These are phyloP conservation scores for Cyclotella choctawhatcheeana DNA, from an alignment of 108 stramenopile species.

Conservation along the genomic window DNA sequence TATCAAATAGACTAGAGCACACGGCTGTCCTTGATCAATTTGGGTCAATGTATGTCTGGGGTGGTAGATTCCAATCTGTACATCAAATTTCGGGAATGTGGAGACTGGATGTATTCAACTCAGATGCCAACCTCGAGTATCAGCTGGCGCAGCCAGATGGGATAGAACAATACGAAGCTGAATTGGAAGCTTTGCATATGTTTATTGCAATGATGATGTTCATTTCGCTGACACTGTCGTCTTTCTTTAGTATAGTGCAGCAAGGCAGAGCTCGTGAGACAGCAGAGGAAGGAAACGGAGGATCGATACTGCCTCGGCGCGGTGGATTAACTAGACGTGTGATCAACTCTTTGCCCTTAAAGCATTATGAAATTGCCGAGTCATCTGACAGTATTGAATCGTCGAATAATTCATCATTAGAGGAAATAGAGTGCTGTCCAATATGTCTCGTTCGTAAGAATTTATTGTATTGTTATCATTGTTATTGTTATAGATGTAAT, in stretches of 20 bases:
- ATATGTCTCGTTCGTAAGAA: conserved; percentile 57
- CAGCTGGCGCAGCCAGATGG: conserved; percentile 38
- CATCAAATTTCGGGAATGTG: conserved; percentile 47
- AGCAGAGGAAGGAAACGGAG: conserved; percentile 16
- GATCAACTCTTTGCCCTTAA: conserved; percentile 49
- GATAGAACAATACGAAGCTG: conserved; percentile 43
- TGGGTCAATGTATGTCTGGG: conserved; percentile 51
- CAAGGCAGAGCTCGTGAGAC: conserved; percentile 17
- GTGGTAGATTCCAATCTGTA: conserved; percentile 44
- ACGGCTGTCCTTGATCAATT: conserved; percentile 39
- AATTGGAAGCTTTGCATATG: conserved; percentile 39
- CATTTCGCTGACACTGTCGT: conserved; percentile 38
- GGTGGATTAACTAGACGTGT: conserved; percentile 37
- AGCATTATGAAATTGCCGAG: conserved; percentile 29
- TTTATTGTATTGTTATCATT: too few relatives aligned
- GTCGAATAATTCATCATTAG: conserved; percentile 8
- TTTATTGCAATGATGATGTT: conserved; percentile 55
- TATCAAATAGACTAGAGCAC: conserved; percentile 46
- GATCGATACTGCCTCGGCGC: conserved; percentile 9
- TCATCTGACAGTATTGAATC: conserved; percentile 7
- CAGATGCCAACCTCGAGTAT: conserved; percentile 27
- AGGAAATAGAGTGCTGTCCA: conserved; percentile 54
- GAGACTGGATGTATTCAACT: conserved; percentile 45
- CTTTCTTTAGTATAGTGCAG: conserved; percentile 41
- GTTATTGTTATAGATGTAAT: background rate